phyloP scores from a whole-genome alignment of 371 early-diverging fungal genomes.

The Mucor plumbeus region DNA sequence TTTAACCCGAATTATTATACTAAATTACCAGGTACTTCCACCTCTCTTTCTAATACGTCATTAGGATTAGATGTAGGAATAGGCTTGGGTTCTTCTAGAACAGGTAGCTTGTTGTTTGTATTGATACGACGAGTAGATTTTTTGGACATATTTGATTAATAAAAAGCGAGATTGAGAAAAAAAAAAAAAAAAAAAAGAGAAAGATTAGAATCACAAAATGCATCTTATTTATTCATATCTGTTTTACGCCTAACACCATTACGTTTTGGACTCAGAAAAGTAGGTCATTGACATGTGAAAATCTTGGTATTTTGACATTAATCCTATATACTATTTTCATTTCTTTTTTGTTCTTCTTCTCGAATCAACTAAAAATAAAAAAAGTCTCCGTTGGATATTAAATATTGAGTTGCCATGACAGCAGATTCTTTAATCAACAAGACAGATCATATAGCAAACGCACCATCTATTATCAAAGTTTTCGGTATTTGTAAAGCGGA shows the following conservation, averaged over 20 bases:
- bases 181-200: background rate
- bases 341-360: background rate
- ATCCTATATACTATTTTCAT: background rate
- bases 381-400: background rate
- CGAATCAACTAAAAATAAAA: background rate
- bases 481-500: background rate
- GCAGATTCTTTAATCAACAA: background rate
- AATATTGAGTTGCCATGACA: background rate
- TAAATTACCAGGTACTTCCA: constrained; percentile 14
- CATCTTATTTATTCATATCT: background rate
- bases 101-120: background rate
- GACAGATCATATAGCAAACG: background rate
- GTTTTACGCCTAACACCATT: background rate
- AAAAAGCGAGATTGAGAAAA: background rate
- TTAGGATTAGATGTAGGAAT: constrained; percentile 26
- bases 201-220: background rate
- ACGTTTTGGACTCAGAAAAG: background rate
- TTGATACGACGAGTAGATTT: background rate
- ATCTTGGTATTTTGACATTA: constrained; percentile 7
- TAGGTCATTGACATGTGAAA: constrained; percentile 20
- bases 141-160: constrained; percentile 15
- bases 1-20: no score
- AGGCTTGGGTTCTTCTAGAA: background rate
- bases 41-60: constrained; percentile 28
- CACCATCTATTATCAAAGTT: background rate